These are phyloP conservation scores for Trametopsis cervina DNA, from an alignment of 768 basidiomycete genomes.

Conservation along the genomic window DNA sequence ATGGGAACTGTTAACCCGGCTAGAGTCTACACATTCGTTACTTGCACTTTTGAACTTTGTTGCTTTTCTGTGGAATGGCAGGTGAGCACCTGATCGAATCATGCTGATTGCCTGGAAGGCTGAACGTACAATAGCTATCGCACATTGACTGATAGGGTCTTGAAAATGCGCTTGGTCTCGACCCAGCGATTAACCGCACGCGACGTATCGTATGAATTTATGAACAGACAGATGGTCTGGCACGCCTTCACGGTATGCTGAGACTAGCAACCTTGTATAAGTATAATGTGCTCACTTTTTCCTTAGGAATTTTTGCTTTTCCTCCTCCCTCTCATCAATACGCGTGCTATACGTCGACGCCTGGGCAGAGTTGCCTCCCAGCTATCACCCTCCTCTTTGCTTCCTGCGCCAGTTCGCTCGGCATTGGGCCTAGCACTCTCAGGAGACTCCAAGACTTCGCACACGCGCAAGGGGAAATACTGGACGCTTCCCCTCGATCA, in stretches of 20 bases:
- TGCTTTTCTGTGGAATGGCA: constrained; percentile 80
- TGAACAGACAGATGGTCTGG: constrained; percentile 99
- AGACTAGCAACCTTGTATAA: not conserved
- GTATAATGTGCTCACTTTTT: not conserved
- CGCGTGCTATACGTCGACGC: constrained; percentile 55
- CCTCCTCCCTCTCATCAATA: constrained; percentile 77
- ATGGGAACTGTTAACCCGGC: constrained; percentile 60
- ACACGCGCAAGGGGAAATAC: constrained; percentile 46
- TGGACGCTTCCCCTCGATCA: constrained; percentile 62
- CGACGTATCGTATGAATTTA: constrained; percentile 95
- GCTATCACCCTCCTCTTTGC: constrained; percentile 19
- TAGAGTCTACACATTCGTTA: constrained; percentile 62
- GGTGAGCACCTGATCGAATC: constrained; percentile 40
- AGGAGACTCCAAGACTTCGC: not conserved
- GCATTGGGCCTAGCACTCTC: constrained; percentile 10
- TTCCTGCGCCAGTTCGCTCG: constrained; percentile 28
- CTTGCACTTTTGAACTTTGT: constrained; percentile 71
- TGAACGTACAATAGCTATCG: constrained; percentile 63
- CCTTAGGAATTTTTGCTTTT: constrained; percentile 91
- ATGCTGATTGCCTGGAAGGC: too few relatives aligned
- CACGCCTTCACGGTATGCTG: constrained; percentile 87
- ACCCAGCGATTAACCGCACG: constrained; percentile 61
- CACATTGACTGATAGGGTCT: constrained; percentile 70
- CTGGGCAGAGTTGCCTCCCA: constrained; percentile 31
- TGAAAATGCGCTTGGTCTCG: constrained; percentile 70